Conservation (phyloP, 2,329 filamentous ascomycete genomes). For the Colletotrichum euphorbiae region DNA sequence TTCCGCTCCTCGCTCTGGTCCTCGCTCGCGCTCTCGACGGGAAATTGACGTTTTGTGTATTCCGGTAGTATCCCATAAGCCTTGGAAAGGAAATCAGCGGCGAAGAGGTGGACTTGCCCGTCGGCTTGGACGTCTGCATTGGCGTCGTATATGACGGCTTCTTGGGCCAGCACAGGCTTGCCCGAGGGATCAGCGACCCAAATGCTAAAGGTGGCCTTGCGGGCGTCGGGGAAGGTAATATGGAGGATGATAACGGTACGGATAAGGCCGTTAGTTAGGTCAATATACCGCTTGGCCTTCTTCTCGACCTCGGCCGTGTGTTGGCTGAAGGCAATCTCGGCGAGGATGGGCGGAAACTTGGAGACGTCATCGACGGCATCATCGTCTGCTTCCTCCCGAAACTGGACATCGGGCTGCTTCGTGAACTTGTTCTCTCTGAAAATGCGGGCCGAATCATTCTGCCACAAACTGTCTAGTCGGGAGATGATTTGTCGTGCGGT, state of each 20-base stretch:
- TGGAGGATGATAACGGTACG: not conserved
- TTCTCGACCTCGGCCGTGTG: not conserved
- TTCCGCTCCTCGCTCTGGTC: not conserved
- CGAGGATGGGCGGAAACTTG: not conserved
- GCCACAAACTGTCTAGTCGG: not conserved
- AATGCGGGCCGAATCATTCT: not conserved
- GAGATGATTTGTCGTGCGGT: not conserved
- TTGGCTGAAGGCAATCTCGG: not conserved
- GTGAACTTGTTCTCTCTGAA: not conserved
- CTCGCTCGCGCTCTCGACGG: not conserved
- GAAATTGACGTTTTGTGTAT: not conserved
- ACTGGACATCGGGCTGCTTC: not conserved
- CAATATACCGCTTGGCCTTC: not conserved
- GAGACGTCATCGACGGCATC: not conserved
- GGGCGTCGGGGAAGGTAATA: not conserved
- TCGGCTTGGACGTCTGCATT: not conserved
- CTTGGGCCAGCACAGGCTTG: not conserved
- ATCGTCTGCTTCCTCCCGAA: not conserved
- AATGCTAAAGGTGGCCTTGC: not conserved
- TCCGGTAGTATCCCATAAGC: not conserved
- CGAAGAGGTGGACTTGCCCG: not conserved
- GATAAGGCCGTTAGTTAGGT: not conserved
- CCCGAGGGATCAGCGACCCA: not conserved
- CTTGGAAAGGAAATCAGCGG: not conserved
- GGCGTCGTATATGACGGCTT: not conserved